Evolutionary conservation across 768 basidiomycete species (phyloP).

Genomic region (Phlebiopsis gigantea): DNA sequence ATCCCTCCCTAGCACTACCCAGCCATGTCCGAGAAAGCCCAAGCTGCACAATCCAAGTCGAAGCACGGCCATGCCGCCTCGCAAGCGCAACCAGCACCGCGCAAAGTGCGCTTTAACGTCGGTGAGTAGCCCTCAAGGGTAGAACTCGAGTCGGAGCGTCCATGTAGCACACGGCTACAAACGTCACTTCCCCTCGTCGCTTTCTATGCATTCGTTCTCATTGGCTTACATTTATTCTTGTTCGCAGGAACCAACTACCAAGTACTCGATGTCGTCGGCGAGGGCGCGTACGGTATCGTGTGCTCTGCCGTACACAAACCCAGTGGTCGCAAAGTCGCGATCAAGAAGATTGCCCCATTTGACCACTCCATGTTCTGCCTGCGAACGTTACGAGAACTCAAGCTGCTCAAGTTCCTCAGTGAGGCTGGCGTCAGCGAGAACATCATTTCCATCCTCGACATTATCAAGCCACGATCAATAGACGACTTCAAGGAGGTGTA

Average conservation of each 20-base stretch:
- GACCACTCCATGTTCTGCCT: slow-evolving; percentile 93
- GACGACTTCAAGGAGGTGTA: slow-evolving; percentile 89
- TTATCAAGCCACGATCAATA: slow-evolving; percentile 73
- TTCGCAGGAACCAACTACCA: slow-evolving; percentile 46
- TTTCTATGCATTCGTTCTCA: not conserved
- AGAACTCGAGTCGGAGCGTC: not conserved
- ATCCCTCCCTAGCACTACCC: slow-evolving; percentile 11
- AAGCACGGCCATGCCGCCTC: slow-evolving; percentile 43
- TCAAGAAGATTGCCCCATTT: slow-evolving; percentile 94
- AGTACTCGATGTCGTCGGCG: slow-evolving; percentile 82
- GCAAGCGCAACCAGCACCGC: slow-evolving; percentile 50
- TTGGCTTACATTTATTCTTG: not conserved
- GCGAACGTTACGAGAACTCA: slow-evolving; percentile 52
- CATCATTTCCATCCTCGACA: slow-evolving; percentile 87
- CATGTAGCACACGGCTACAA: not conserved
- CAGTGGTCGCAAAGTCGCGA: slow-evolving; percentile 83
- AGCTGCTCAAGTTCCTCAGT: slow-evolving; percentile 71
- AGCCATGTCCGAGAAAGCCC: slow-evolving; percentile 10
- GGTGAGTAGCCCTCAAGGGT: slow-evolving; percentile 35
- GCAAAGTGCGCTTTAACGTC: slow-evolving; percentile 88
- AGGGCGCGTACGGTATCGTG: slow-evolving; percentile 94
- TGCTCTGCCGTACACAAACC: slow-evolving; percentile 79
- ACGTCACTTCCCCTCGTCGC: not conserved
- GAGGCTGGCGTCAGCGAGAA: slow-evolving; percentile 90
- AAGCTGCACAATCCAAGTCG: slow-evolving; percentile 23